A percentile compares a stretch with the other conserved stretches of the same genome.
Evolutionary conservation across 148 eudicot species (phyloP).

Genomic region (Camellia granthamiana): DNA sequence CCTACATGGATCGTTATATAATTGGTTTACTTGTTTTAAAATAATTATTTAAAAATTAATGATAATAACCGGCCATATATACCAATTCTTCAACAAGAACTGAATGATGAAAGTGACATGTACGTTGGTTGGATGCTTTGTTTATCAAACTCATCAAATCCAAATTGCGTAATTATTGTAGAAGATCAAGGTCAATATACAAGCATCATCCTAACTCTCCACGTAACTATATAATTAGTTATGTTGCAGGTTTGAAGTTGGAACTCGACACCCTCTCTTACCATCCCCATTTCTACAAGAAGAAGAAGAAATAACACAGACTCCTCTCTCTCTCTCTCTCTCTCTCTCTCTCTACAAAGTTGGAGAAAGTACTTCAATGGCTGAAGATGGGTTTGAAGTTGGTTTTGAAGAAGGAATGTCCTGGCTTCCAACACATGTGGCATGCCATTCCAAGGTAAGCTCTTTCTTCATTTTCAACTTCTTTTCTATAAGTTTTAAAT

Average conservation of each 20-base stretch:
- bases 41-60: too few species aligned
- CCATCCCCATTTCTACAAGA: background rate
- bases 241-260: conserved; percentile 61
- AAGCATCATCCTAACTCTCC: background rate
- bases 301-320: background rate
- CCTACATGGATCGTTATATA: too few species aligned
- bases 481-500: background rate
- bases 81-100: too few species aligned
- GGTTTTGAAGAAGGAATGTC: conserved; percentile 33
- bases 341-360: background rate
- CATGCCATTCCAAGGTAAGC: conserved; percentile 9
- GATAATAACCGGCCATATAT: too few species aligned
- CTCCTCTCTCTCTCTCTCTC: conserved; percentile 10
- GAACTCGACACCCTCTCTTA: conserved; percentile 22
- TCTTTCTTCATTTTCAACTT: background rate
- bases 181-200: conserved; percentile 11
- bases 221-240: conserved; percentile 32
- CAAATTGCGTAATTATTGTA: background rate
- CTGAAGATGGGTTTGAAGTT: conserved; percentile 17
- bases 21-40: too few species aligned
- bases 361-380: conserved; percentile 17
- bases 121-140: background rate
- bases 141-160: background rate
- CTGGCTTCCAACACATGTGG: conserved; percentile 33
- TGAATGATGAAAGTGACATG: background rate